Base-by-base conservation (phyloP, 75 land plant species). In the Isoetes taiwanensis region DNA sequence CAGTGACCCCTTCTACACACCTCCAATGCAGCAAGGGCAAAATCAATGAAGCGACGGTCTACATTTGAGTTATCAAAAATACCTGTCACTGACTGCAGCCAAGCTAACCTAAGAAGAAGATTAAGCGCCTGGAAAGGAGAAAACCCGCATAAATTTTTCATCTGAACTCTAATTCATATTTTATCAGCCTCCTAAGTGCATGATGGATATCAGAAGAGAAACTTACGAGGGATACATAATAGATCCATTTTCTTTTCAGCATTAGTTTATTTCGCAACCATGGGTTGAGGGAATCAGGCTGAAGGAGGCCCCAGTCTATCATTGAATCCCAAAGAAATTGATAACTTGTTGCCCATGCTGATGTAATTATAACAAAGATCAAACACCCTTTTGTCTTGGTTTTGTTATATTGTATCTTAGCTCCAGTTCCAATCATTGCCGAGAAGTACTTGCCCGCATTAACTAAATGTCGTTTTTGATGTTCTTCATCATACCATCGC, bases 1-100 rank as follows among this genome's bases (percentile, higher is more conserved):
- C 50, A 46, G 16, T 46, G 50, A 6, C 50, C 50, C n/a, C 50
- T 46, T 46, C 50, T 46, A 46, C 16, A 46, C 6, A 46, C 50
- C 23, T 46, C 50, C n/a, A 46, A n/a, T 4, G 50, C 16, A 46
- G 50, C 50, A 46, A 46, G 25, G 6, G 25, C 23, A 46, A 46
- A 46, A 5, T 46, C 50, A 5, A 23, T 46, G 6, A 46, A 19
- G 25, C 23, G 50, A 6, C 50, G 50, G 25, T 46, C 16, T 4
- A 46, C 25, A n/a, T n/a, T n/a, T n/a, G n/a, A 19, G 16, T 19
- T 19, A 19, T 46, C 25, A 23, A 46, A 46, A 23, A n/a, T n/a
- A n/a, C n/a, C 23, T 8, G 50, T 46, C 8, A 46, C 23, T 16
- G 50, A 46, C 23, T 46, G 50, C 4, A 46, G 19, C 50, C 50